phyloP scores from a whole-genome alignment of 805 yeast species.

The Suhomyces kilbournensis region DNA sequence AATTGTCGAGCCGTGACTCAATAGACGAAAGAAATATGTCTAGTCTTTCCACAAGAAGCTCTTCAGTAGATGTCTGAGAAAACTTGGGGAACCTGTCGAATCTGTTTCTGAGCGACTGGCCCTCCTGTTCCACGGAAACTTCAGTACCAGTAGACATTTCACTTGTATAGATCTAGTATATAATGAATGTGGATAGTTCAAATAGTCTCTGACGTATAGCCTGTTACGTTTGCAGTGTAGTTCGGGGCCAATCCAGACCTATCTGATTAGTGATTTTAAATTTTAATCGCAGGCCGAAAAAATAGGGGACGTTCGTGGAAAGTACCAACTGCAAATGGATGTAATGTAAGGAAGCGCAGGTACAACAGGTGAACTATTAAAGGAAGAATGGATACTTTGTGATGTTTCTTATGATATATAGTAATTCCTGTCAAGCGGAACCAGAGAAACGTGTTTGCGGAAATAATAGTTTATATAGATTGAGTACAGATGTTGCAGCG shows the following conservation, averaged over 20 bases:
- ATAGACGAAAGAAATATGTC: conserved; percentile 42
- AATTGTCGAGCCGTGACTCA: conserved; percentile 38
- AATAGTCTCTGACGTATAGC: not conserved
- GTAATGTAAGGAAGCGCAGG: not conserved
- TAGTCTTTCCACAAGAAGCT: conserved; percentile 37
- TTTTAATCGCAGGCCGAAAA: not conserved
- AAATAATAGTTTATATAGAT: not conserved
- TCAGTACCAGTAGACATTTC: not conserved
- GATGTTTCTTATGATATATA: not conserved
- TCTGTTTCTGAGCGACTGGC: conserved; percentile 9
- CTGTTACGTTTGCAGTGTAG: not conserved
- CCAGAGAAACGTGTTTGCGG: not conserved
- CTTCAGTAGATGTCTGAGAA: conserved; percentile 26
- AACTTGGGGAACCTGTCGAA: not conserved
- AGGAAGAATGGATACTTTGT: not conserved
- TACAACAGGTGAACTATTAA: not conserved
- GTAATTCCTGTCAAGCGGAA: not conserved
- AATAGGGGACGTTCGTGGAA: not conserved
- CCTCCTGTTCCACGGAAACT: not conserved
- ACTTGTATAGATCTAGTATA: not conserved
- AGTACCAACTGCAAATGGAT: not conserved
- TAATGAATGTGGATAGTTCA: not conserved
- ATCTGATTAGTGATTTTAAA: not conserved
- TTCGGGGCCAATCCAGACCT: not conserved
- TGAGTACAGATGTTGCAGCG: not conserved